Evolutionary conservation across 257 asterid species (phyloP), one percentile per base, ranked within the genome.

Genomic region (Plantago major): DNA sequence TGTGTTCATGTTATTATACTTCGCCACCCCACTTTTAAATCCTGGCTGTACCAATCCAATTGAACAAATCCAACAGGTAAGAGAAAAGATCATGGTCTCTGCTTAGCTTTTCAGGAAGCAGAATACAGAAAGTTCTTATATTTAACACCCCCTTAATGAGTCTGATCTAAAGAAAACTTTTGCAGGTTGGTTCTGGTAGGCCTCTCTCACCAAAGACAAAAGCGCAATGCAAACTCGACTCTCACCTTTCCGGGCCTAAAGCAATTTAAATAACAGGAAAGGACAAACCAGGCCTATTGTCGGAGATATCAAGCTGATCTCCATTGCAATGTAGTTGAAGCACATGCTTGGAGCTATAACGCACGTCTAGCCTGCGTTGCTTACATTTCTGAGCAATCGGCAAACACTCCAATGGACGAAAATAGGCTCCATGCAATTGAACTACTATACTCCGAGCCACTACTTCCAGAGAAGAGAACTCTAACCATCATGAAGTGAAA

Each of bases 291-390:
- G 92, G 92, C 0, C 65, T 88, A 9, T 82, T 88, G 43, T 85
- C 96, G 0, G 96, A 88, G 83, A 85, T 88, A 33, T 85, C 92
- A 58, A 30, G 89, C 88, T 5, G 92, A 88, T 54, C 89, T 85
- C 51, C 84, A 81, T 6, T 79, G 90, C 77, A 83, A 83, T 78
- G 73, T 88, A 0, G 76, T 85, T 0, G 89, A 81, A 56, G 96
- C 91, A 5, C 94, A 88, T 28, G 87, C 94, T 0, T 88, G 96
- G 96, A 81, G 81, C 80, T 94, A 88, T 54, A 88, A 88, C 11
- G 79, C 87, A 0, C 82, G 74, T 16, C 26, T 88, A 53, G 96
- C 91, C 7, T 88, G 94, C 50, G 82, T 88, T 3, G 91, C 81
- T 6, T 78, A 82, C 78, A 88, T 88, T 15, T 77, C 90, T 1